Evolutionary conservation across 345 rosid genomes (phyloP).

Genomic region (Gossypium anomalum): DNA sequence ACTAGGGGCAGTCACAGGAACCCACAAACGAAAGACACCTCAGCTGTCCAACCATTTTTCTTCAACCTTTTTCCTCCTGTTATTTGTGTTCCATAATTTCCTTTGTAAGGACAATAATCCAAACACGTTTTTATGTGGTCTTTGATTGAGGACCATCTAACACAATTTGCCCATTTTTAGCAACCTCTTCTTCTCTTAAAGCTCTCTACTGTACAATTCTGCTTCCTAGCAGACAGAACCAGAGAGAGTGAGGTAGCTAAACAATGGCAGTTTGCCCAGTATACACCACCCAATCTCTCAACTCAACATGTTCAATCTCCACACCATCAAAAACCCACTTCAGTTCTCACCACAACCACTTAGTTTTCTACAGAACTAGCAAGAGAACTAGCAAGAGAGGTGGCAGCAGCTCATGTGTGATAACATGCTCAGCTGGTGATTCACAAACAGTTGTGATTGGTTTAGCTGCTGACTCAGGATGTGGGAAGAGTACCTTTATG

Average conservation of each 20-base stretch:
- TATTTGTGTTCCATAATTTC: constrained; percentile 26
- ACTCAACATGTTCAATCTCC: constrained; percentile 61
- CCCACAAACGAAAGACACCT: constrained; percentile 29
- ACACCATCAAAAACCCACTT: constrained; percentile 45
- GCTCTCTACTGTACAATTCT: neutral
- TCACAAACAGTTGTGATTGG: constrained; percentile 77
- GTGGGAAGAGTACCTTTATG: constrained; percentile 95
- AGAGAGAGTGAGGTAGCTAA: neutral
- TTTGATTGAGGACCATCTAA: neutral
- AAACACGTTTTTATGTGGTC: neutral
- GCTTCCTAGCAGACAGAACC: neutral
- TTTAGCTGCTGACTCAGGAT: constrained; percentile 93
- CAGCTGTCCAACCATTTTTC: constrained; percentile 38
- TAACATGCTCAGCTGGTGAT: constrained; percentile 56
- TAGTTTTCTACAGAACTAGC: constrained; percentile 38
- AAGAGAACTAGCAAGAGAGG: constrained; percentile 28
- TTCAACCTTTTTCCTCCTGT: constrained; percentile 30
- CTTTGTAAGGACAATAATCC: constrained; percentile 9
- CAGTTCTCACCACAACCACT: constrained; percentile 40
- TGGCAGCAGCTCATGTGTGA: constrained; percentile 27
- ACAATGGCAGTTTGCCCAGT: constrained; percentile 76
- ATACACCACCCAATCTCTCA: constrained; percentile 63
- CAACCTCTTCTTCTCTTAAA: constrained; percentile 24
- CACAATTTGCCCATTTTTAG: constrained; percentile 17
- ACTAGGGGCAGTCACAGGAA: constrained; percentile 35